Conservation (phyloP, 441 rosid genomes). For the Brassica balearica region DNA sequence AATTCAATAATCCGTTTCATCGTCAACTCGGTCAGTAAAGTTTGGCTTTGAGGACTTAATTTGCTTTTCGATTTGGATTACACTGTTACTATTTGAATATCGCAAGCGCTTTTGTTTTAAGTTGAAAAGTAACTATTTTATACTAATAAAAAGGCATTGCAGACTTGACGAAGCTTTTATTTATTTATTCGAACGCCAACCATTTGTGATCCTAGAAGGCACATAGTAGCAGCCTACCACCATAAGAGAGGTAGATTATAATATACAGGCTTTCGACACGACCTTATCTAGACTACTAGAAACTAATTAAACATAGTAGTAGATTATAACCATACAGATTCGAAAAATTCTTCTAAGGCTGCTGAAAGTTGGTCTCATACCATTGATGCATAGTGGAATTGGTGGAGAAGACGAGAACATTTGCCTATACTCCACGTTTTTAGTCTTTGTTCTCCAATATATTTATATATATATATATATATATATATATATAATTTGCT, state of each 20-base stretch:
- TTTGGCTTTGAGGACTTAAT: not conserved
- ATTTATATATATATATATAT: not conserved
- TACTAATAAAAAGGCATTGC: not conserved
- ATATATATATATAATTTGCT: slow-evolving; percentile 1
- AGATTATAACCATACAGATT: not conserved
- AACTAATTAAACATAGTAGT: not conserved
- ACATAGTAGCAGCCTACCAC: not conserved
- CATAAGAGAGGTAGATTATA: not conserved
- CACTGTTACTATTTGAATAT: slow-evolving; percentile 20
- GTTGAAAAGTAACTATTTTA: not conserved
- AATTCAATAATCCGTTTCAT: not conserved
- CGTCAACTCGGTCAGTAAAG: not conserved
- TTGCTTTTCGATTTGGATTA: not conserved
- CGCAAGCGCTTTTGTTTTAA: slow-evolving; percentile 1
- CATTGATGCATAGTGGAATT: not conserved
- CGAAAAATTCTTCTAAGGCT: not conserved
- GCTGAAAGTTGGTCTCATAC: slow-evolving; percentile 3
- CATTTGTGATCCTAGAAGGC: slow-evolving; percentile 17
- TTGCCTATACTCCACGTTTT: slow-evolving; percentile 14
- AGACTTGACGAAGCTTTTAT: slow-evolving; percentile 6
- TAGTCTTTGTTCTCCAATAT: not conserved
- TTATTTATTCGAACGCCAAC: slow-evolving; percentile 27
- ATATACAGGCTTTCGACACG: not conserved
- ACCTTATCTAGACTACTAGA: not conserved
- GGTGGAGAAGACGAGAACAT: slow-evolving; percentile 17